Conservation (phyloP, 495 filamentous ascomycete genomes). For the Podospora anserina region DNA sequence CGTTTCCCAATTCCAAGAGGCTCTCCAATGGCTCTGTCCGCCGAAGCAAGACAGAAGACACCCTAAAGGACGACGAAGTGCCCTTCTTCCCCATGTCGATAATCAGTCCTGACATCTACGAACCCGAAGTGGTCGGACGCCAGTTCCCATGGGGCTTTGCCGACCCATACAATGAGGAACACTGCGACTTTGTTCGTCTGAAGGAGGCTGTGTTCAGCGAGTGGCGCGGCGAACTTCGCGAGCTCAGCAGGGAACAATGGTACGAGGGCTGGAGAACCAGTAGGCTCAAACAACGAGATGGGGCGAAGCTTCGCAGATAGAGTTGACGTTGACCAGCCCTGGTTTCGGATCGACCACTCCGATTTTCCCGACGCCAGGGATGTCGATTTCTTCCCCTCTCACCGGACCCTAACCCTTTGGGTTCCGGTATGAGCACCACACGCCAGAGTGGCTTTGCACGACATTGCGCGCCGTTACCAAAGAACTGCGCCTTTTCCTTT, state of each 20-base stretch:
- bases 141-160: slow-evolving; percentile 96
- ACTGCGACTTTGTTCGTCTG: slow-evolving; percentile 90
- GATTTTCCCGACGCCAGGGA: background rate
- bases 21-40: slow-evolving; percentile 51
- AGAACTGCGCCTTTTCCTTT: background rate
- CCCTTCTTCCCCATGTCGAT: slow-evolving; percentile 85
- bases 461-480: background rate
- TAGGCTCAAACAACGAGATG: slow-evolving; percentile 49
- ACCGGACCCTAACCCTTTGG: background rate
- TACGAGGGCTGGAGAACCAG: slow-evolving; percentile 93
- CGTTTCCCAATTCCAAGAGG: slow-evolving; percentile 40
- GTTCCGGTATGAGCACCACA: background rate
- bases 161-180: slow-evolving; percentile 81
- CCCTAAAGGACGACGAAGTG: slow-evolving; percentile 39
- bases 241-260: slow-evolving; percentile 88
- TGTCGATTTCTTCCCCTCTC: background rate
- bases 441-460: background rate
- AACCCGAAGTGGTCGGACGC: slow-evolving; percentile 71
- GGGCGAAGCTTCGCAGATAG: slow-evolving; percentile 29
- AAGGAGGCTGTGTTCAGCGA: slow-evolving; percentile 91
- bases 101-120: slow-evolving; percentile 87
- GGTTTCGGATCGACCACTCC: background rate
- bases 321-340: background rate
- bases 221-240: slow-evolving; percentile 87
- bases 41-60: slow-evolving; percentile 41